A percentile compares a stretch with the other conserved stretches of the same genome.
Evolutionary conservation across 371 early-diverging fungal genomes (phyloP).

Genomic region (Blakeslea trispora): DNA sequence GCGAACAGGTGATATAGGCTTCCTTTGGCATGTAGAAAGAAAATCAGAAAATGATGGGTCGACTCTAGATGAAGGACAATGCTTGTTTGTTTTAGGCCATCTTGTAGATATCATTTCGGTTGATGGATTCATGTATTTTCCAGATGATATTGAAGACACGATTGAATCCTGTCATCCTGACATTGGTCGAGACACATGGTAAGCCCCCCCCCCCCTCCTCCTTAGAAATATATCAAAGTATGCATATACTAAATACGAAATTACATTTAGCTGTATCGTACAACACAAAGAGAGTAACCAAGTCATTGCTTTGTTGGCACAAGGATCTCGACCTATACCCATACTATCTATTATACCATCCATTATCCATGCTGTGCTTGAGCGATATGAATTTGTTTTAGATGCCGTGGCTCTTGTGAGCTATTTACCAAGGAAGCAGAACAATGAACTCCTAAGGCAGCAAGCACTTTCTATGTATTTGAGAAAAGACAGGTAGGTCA

Average conservation of each 20-base stretch:
- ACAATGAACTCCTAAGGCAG: conserved; percentile 55
- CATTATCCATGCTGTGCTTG: conserved; percentile 67
- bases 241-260: no score
- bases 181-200: conserved; percentile 59
- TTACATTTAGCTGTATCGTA: conserved; percentile 38
- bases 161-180: conserved; percentile 62
- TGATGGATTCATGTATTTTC: conserved; percentile 67
- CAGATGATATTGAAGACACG: conserved; percentile 72
- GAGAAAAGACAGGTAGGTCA: conserved; percentile 26
- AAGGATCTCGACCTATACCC: conserved; percentile 29
- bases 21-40: conserved; percentile 62
- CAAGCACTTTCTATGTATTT: conserved; percentile 37
- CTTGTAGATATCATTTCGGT: conserved; percentile 67
- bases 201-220: no score
- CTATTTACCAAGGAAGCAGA: conserved; percentile 57
- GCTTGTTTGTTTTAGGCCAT: conserved; percentile 75
- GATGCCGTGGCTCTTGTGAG: conserved; percentile 70
- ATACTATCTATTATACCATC: conserved; percentile 50
- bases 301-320: conserved; percentile 45
- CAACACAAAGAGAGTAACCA: conserved; percentile 39
- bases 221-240: no score
- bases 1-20: conserved; percentile 82
- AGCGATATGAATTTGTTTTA: conserved; percentile 68
- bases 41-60: conserved; percentile 26
- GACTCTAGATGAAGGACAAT: conserved; percentile 60